Base-by-base conservation (phyloP, 352 stramenopile genomes). In the Globisporangium alternatum region DNA sequence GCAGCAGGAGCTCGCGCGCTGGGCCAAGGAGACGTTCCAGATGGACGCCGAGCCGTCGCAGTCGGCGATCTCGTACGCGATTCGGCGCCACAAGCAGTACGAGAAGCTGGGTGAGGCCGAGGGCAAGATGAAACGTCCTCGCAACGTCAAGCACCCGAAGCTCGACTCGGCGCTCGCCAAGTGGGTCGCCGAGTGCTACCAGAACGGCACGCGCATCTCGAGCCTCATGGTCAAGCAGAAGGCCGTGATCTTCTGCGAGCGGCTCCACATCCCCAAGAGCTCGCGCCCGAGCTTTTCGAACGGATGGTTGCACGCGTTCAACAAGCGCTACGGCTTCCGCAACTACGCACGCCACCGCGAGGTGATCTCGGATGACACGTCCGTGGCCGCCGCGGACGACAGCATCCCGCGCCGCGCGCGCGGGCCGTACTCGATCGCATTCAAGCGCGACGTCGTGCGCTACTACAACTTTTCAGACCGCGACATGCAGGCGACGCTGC, bases 311-410 rank as follows among this genome's bases (percentile, higher is more conserved):
- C 56, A 64, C 35, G 56, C 54, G 47, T 68, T 68, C 45, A 68
- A 64, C 56, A 64, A 64, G 47, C 62, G 62, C 45, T 64, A 68
- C 65, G 67, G 57, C 67, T 71, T 61, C 56, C 53, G 53, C 30
- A 62, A 67, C 44, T 67, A 67, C 53, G 62, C 62, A 22, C 62
- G 62, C 30, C 62, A 67, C 44, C 62, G 62, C 31, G 62, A 67
- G n/a, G 62, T 67, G 51, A 54, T 56, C n/a, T 47, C 53, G n/a
- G 53, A 62, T 43, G 53, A 67, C 17, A n/a, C 54, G 44, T 57
- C 53, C 1, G n/a, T 66, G 51, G 41, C 51, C 33, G 60, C 60
- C 7, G 60, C 60, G 19, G 54, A 44, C 41, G 54, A 44, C 30
- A 48, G 39, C 39, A 67, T 62, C n/a, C 52, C 52, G 22, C 52